Evolutionary conservation across 2,329 filamentous ascomycete genomes (phyloP).

Genomic region (Cyanodermella asteris): DNA sequence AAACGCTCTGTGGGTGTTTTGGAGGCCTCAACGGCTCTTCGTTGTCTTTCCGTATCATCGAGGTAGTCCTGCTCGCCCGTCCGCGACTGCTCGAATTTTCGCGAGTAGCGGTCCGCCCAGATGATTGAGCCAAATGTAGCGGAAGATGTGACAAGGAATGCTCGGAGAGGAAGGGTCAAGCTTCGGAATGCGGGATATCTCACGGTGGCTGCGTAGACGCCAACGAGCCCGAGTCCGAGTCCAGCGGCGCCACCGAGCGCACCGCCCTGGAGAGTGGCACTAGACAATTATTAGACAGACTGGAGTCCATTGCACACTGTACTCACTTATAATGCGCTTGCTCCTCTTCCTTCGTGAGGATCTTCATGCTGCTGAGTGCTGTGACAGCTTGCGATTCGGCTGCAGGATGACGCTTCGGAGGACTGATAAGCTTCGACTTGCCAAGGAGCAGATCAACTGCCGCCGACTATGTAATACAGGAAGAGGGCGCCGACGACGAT

Average conservation of each 20-base stretch:
- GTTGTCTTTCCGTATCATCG: conserved; percentile 36
- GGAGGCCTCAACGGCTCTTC: conserved; percentile 29
- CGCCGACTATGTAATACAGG: no score
- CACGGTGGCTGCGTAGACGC: conserved; percentile 43
- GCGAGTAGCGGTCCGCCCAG: conserved; percentile 54
- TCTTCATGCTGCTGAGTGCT: conserved; percentile 87
- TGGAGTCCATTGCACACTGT: conserved; percentile 2
- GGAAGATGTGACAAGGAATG: conserved; percentile 67
- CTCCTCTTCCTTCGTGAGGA: conserved; percentile 88
- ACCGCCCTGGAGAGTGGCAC: conserved; percentile 59
- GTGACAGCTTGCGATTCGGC: no score
- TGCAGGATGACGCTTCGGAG: no score
- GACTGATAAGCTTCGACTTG: no score
- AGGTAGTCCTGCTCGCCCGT: conserved; percentile 48
- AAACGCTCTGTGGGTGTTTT: conserved; percentile 39
- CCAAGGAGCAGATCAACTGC: no score
- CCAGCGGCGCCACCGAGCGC: conserved; percentile 49
- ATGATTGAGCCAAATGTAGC: conserved; percentile 71
- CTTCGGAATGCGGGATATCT: conserved; percentile 59
- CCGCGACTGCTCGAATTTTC: conserved; percentile 44
- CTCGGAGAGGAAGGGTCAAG: conserved; percentile 72
- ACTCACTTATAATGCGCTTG: conserved; percentile 53
- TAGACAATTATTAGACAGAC: conserved; percentile 14
- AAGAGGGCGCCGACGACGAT: no score
- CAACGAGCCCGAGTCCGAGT: conserved; percentile 41